These are phyloP conservation scores for Withania somnifera DNA, from an alignment of 305 asterid species.

Conservation along the genomic window DNA sequence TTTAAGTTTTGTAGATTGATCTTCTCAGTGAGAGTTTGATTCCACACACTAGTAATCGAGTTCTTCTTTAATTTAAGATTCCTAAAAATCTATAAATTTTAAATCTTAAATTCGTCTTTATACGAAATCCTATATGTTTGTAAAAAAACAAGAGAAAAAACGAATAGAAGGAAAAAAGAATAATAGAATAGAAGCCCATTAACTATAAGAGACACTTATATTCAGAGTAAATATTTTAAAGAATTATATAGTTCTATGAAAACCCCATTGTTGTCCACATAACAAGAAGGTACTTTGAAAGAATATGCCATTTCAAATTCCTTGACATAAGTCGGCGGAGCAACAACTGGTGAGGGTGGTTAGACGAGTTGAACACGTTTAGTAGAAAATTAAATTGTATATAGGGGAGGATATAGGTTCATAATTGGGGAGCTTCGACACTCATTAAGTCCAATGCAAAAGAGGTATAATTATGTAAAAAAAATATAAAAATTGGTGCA, in stretches of 20 bases:
- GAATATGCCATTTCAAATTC: neutral
- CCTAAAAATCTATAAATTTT: neutral
- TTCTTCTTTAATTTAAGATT: neutral
- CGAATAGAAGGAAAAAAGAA: neutral
- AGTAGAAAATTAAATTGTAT: no score
- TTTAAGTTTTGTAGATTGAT: no score
- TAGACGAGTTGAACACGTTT: neutral
- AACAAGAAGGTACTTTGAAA: neutral
- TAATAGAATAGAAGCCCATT: neutral
- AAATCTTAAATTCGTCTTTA: accelerated
- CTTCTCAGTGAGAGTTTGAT: neutral
- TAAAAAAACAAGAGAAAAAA: neutral
- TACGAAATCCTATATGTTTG: neutral
- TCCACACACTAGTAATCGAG: neutral
- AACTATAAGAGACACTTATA: neutral
- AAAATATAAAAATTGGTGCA: no score
- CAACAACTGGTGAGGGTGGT: neutral
- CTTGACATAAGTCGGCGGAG: neutral
- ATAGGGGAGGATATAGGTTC: no score
- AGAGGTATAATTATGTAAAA: no score
- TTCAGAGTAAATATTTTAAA: neutral
- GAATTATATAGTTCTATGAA: neutral
- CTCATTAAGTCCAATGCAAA: no score
- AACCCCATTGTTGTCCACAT: neutral
- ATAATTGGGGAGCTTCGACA: no score